A percentile compares a stretch with the other conserved stretches of the same genome.
These are phyloP conservation scores for Xylaria sp. DNA, from an alignment of 2,329 filamentous ascomycete species.

Conservation along the genomic window DNA sequence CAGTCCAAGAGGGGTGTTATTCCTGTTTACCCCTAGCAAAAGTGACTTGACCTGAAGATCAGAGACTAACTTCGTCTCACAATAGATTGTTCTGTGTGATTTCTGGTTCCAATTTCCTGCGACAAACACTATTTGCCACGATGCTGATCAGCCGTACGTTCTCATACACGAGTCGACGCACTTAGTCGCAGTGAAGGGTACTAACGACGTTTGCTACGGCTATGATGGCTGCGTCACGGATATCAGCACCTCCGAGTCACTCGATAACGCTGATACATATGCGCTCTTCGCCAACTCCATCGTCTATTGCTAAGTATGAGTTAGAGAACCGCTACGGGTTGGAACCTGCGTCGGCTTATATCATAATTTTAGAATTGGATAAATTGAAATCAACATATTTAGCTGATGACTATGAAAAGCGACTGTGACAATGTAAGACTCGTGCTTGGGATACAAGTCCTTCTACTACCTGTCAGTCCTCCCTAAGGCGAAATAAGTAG, in stretches of 20 bases:
- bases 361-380: not conserved
- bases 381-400: not conserved
- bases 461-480: no score
- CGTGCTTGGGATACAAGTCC: no score
- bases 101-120: slow-evolving; percentile 18
- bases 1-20: no score
- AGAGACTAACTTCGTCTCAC: not conserved
- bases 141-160: slow-evolving; percentile 16
- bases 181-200: slow-evolving; percentile 7
- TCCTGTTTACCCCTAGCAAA: no score
- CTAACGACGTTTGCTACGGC: slow-evolving; percentile 16
- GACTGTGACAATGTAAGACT: no score
- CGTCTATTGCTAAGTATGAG: not conserved
- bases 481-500: no score
- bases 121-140: slow-evolving; percentile 5
- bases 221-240: slow-evolving; percentile 17
- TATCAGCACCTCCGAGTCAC: not conserved
- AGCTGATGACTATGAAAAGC: not conserved
- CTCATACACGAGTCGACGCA: slow-evolving; percentile 18
- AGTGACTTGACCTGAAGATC: not conserved
- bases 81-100: slow-evolving; percentile 11
- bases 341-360: not conserved
- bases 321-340: not conserved
- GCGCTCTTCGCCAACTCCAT: slow-evolving; percentile 18
- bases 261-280: slow-evolving; percentile 14